A percentile compares a stretch with the other conserved stretches of the same genome.
Evolutionary conservation across 2,329 filamentous ascomycete genomes (phyloP).

Genomic region (Leptosphaerulina australis): DNA sequence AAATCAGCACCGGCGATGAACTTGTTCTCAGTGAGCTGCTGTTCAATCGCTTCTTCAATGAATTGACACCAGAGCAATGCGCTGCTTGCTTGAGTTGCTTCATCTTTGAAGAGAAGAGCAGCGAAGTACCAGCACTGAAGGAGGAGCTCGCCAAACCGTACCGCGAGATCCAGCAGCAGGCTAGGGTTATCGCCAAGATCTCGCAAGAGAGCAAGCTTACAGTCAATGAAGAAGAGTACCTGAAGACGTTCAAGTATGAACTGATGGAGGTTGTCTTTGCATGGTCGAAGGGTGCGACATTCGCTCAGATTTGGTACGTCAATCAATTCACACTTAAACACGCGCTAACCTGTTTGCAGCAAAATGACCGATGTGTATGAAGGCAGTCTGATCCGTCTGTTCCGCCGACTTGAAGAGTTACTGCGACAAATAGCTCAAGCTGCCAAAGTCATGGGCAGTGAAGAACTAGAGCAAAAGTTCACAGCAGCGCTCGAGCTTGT

Average conservation of each 20-base stretch:
- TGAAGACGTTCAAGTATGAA: conserved; percentile 87
- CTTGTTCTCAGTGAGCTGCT: conserved; percentile 89
- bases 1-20: conserved; percentile 97
- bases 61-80: conserved; percentile 83
- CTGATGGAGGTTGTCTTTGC: conserved; percentile 95
- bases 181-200: conserved; percentile 87
- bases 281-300: conserved; percentile 89
- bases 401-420: conserved; percentile 92
- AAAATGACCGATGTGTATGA: conserved; percentile 99
- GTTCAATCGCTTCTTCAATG: conserved; percentile 98
- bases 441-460: conserved; percentile 96
- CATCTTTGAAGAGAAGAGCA: conserved; percentile 95
- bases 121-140: conserved; percentile 71
- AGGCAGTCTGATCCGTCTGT: conserved; percentile 92
- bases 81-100: conserved; percentile 90
- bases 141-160: conserved; percentile 88
- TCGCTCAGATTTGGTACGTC: conserved; percentile 92
- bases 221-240: conserved; percentile 94
- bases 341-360: conserved; percentile 55
- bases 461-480: conserved; percentile 91
- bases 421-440: conserved; percentile 95
- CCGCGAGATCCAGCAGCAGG: conserved; percentile 84
- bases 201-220: conserved; percentile 92
- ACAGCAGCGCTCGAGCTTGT: conserved; percentile 85
- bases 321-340: background rate